A percentile compares a stretch with the other conserved stretches of the same genome.
phyloP scores from a whole-genome alignment of 2,329 filamentous ascomycete species.

The Scleromitrula shiraiana region DNA sequence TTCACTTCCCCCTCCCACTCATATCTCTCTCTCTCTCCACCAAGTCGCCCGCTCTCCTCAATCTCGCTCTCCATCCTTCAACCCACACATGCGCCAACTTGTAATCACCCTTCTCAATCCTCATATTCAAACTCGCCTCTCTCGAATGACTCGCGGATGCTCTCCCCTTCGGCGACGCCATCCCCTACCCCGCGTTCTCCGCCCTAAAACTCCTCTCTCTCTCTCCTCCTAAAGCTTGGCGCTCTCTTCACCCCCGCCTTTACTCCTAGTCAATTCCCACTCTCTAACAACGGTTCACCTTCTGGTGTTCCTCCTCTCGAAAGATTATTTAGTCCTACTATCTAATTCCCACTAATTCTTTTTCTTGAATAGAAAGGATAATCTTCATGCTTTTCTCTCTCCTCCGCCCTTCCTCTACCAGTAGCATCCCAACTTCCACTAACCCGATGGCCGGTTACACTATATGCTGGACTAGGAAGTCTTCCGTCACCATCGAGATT shows the following conservation, averaged over 20 bases:
- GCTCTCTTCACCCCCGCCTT: background rate
- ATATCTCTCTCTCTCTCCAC: constrained; percentile 13
- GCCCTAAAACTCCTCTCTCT: background rate
- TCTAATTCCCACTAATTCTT: background rate
- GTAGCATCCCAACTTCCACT: background rate
- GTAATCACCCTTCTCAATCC: constrained; percentile 2
- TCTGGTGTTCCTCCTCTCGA: background rate
- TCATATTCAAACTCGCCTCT: background rate
- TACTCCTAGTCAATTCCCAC: background rate
- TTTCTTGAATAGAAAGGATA: background rate
- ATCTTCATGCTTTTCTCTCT: background rate
- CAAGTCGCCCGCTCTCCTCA: constrained; percentile 17
- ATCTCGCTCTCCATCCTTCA: constrained; percentile 17
- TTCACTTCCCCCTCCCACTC: background rate
- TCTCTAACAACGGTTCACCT: background rate
- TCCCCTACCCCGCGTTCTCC: background rate
- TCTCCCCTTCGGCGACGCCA: background rate
- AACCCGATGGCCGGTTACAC: background rate
- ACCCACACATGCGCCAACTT: constrained; percentile 17
- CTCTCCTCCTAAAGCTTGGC: background rate
- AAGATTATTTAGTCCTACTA: background rate
- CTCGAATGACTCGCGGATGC: too few species aligned
- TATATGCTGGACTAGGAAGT: background rate
- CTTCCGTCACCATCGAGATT: background rate
- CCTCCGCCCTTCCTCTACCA: background rate